These are phyloP conservation scores for Coniochaeta hoffmannii DNA, from an alignment of 2,329 filamentous ascomycete genomes.

Conservation along the genomic window DNA sequence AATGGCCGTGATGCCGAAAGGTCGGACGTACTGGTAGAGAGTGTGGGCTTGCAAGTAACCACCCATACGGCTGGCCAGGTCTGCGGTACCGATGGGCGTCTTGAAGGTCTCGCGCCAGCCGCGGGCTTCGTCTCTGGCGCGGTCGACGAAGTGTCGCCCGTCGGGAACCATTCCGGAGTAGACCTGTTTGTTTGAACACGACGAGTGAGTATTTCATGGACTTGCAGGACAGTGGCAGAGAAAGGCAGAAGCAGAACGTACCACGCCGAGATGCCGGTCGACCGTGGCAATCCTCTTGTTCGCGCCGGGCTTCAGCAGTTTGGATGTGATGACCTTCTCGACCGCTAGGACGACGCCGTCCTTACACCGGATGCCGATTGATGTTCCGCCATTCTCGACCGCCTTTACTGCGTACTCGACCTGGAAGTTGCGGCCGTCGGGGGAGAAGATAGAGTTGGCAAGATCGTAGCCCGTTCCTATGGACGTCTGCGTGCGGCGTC, in stretches of 20 bases:
- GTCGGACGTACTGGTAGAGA: conserved; percentile 91
- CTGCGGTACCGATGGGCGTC: conserved; percentile 79
- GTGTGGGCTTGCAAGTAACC: conserved; percentile 97
- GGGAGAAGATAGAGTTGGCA: conserved; percentile 98
- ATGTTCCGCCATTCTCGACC: conserved; percentile 95
- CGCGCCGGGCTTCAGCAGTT: conserved; percentile 86
- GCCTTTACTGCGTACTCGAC: conserved; percentile 98
- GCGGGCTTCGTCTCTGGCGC: conserved; percentile 87
- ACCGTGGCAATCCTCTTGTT: conserved; percentile 97
- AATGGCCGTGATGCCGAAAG: conserved; percentile 94
- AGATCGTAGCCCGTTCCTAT: conserved; percentile 99
- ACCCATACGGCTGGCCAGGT: conserved; percentile 88
- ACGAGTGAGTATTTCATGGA: not conserved
- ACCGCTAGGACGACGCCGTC: conserved; percentile 93
- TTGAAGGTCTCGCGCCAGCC: conserved; percentile 93
- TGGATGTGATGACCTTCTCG: conserved; percentile 93
- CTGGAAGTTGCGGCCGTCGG: conserved; percentile 98
- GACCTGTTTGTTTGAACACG: conserved; percentile 46
- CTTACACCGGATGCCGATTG: conserved; percentile 93
- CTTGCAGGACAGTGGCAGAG: not conserved
- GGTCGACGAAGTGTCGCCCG: conserved; percentile 87
- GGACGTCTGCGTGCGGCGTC: conserved; percentile 62
- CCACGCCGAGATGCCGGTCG: conserved; percentile 87
- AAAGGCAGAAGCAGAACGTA: conserved; percentile 38
- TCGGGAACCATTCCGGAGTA: conserved; percentile 93